phyloP scores from a whole-genome alignment of 2,329 filamentous ascomycete genomes.

The Colletotrichum gigasporum region DNA sequence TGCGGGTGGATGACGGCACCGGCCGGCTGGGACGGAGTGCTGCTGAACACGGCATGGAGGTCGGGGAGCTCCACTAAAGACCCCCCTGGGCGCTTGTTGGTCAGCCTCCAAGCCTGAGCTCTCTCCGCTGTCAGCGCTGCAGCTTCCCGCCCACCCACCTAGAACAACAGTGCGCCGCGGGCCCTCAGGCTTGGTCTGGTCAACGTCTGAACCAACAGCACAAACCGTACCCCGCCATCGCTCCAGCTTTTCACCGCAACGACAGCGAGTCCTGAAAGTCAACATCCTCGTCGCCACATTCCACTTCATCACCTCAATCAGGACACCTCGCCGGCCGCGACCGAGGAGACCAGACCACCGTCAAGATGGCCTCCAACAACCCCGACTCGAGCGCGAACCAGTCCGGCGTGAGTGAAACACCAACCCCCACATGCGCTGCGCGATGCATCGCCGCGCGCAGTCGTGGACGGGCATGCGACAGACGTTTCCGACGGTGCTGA shows the following conservation, averaged over 20 bases:
- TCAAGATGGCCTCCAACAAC: slow-evolving; percentile 49
- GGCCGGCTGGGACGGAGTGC: not conserved
- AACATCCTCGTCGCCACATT: too few species aligned
- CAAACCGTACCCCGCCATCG: slow-evolving; percentile 3
- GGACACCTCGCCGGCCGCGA: not conserved
- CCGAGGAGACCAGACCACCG: not conserved
- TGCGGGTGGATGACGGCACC: slow-evolving; percentile 17
- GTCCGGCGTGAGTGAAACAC: slow-evolving; percentile 43
- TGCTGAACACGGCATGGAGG: slow-evolving; percentile 10
- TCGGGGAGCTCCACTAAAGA: slow-evolving; percentile 1
- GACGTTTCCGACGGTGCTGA: too few species aligned
- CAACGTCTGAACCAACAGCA: not conserved
- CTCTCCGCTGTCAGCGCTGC: not conserved
- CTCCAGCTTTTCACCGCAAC: slow-evolving; percentile 12
- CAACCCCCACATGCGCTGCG: not conserved
- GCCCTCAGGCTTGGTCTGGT: too few species aligned
- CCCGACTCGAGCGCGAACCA: slow-evolving; percentile 45
- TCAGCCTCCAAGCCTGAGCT: not conserved
- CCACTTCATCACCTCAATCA: not conserved
- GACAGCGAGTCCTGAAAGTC: too few species aligned
- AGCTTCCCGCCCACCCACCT: not conserved
- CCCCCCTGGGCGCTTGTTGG: not conserved
- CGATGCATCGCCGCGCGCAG: not conserved
- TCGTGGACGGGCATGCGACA: too few species aligned
- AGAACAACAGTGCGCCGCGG: too few species aligned